These are phyloP conservation scores for Pezicula rhizophila DNA, from an alignment of 2,329 filamentous ascomycete species.

Conservation along the genomic window DNA sequence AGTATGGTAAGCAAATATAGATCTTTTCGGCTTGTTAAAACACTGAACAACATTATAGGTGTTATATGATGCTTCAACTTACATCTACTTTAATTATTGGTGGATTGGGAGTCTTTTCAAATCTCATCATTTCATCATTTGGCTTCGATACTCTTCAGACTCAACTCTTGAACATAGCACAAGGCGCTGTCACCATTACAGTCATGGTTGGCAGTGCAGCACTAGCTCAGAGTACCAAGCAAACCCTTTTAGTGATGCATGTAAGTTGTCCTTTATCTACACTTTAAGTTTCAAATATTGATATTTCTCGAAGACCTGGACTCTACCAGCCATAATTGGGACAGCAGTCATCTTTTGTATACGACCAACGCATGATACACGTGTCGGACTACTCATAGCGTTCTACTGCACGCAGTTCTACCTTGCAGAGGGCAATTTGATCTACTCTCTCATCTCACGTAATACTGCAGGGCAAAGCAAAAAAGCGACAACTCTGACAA, in stretches of 20 bases:
- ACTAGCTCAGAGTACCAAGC: conserved; percentile 13
- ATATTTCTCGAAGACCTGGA: no score
- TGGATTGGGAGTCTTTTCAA: conserved; percentile 31
- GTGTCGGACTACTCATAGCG: conserved; percentile 21
- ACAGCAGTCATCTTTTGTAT: conserved; percentile 20
- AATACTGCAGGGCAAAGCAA: conserved; percentile 50
- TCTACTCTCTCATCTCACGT: conserved; percentile 44
- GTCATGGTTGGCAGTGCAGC: conserved; percentile 22
- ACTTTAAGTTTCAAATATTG: no score
- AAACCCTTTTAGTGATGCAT: conserved; percentile 21
- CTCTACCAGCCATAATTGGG: conserved; percentile 4
- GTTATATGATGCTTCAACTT: conserved; percentile 18
- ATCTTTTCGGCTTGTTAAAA: no score
- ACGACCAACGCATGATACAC: conserved; percentile 12
- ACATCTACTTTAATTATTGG: conserved; percentile 26
- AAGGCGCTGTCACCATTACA: conserved; percentile 20
- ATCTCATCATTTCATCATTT: conserved; percentile 25
- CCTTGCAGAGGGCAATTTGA: conserved; percentile 14
- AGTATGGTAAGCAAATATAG: conserved; percentile 1
- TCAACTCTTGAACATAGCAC: conserved; percentile 26
- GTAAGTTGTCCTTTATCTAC: background rate
- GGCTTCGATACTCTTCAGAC: conserved; percentile 24
- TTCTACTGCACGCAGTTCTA: conserved; percentile 26
- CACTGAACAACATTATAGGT: background rate
- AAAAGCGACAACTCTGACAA: conserved; percentile 38